phyloP scores from a whole-genome alignment of 2,329 filamentous ascomycete species.

The Pestalotiopsis sp. region DNA sequence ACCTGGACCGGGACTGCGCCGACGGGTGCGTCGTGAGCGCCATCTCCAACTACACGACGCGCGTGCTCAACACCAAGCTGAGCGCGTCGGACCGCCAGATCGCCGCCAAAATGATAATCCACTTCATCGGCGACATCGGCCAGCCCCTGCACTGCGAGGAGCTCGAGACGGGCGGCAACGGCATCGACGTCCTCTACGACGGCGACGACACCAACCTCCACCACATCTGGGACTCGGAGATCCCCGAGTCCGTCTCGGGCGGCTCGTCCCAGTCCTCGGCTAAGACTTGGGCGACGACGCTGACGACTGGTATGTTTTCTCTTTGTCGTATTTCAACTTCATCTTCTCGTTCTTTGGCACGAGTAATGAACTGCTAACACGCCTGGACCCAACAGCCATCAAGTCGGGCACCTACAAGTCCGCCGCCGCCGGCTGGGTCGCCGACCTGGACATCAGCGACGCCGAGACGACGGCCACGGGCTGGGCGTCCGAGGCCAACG shows the following conservation, averaged over 20 bases:
- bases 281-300: constrained; percentile 39
- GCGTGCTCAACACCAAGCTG: constrained; percentile 27
- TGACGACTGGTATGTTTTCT: constrained; percentile 31
- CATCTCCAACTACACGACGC: constrained; percentile 40
- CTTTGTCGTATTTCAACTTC: not conserved
- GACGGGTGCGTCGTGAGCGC: constrained; percentile 65
- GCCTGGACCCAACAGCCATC: constrained; percentile 30
- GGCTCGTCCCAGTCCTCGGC: constrained; percentile 38
- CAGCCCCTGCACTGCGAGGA: constrained; percentile 58
- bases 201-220: constrained; percentile 60
- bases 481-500: constrained; percentile 46
- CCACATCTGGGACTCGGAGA: constrained; percentile 62
- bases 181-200: constrained; percentile 56
- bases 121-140: constrained; percentile 58
- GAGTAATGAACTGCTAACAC: not conserved
- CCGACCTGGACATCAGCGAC: constrained; percentile 35
- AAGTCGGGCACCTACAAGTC: constrained; percentile 39
- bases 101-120: constrained; percentile 43
- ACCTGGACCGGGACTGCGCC: constrained; percentile 63
- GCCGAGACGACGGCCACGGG: constrained; percentile 34
- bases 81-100: constrained; percentile 31
- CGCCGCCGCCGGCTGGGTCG: constrained; percentile 37
- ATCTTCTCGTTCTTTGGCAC: not conserved
- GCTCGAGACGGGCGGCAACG: constrained; percentile 57
- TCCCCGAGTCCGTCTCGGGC: constrained; percentile 49